These are phyloP conservation scores for Micractinium conductrix DNA, from an alignment of 139 green algal species.

Conservation along the genomic window DNA sequence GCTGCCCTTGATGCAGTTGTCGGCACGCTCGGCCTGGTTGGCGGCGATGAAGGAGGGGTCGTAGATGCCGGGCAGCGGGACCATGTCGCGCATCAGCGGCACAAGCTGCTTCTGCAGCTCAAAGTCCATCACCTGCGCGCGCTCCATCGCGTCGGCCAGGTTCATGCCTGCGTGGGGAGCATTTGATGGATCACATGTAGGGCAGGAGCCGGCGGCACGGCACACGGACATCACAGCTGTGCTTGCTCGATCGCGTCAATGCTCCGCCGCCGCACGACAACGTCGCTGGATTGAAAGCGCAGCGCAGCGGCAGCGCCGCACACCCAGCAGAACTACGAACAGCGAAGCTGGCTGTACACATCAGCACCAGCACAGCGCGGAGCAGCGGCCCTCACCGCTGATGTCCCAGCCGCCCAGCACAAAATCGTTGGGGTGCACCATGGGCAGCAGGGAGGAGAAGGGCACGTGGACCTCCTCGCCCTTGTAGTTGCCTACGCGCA, in stretches of 20 bases:
- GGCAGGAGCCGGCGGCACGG: too few relatives aligned
- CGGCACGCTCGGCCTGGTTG: constrained; percentile 92
- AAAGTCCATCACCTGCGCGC: constrained; percentile 92
- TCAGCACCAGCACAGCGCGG: neutral
- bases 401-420: constrained; percentile 99
- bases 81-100: constrained; percentile 93
- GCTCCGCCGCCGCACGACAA: too few relatives aligned
- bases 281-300: too few relatives aligned
- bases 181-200: too few relatives aligned
- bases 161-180: constrained; percentile 66
- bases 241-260: too few relatives aligned
- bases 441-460: constrained; percentile 92
- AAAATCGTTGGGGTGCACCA: constrained; percentile 97
- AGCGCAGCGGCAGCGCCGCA: too few relatives aligned
- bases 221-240: too few relatives aligned
- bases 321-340: too few relatives aligned
- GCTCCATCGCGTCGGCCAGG: constrained; percentile 96
- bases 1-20: constrained; percentile 96
- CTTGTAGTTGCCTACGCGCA: constrained; percentile 91
- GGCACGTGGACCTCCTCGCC: constrained; percentile 95
- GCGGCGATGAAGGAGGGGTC: constrained; percentile 97
- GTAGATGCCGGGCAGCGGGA: constrained; percentile 95
- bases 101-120: constrained; percentile 97
- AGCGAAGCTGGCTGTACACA: neutral
- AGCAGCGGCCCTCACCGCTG: constrained; percentile 43